Conservation (phyloP, 2,329 filamentous ascomycete species). For the Aphanoascus verrucosus region DNA sequence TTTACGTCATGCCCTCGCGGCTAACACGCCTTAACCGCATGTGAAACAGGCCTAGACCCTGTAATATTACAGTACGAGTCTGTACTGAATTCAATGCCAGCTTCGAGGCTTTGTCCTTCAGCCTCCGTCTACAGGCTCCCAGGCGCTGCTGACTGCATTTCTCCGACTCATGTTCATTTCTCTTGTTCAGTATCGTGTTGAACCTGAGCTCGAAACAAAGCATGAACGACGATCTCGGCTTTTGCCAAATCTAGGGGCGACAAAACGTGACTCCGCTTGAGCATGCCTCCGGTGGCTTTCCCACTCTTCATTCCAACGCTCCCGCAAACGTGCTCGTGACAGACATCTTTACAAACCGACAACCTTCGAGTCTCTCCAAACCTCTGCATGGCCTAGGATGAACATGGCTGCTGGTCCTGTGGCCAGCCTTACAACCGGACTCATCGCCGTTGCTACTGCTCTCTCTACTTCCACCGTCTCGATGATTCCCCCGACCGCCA, state of each 20-base stretch:
- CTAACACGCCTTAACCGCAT: not conserved
- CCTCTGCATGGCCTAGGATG: slow-evolving; percentile 4
- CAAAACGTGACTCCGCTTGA: not conserved
- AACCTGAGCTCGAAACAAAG: not conserved
- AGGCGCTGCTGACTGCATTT: too few relatives aligned
- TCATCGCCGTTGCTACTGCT: slow-evolving; percentile 15
- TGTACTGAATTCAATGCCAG: slow-evolving; percentile 4
- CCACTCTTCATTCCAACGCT: not conserved
- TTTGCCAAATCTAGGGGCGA: not conserved
- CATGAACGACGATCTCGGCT: not conserved
- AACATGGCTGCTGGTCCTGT: not conserved
- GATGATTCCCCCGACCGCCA: slow-evolving; percentile 5
- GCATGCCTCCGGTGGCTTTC: slow-evolving; percentile 1
- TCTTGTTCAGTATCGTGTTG: not conserved
- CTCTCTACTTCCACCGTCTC: not conserved
- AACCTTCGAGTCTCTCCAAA: not conserved
- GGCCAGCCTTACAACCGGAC: slow-evolving; percentile 11
- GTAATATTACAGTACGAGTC: not conserved
- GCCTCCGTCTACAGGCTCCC: too few relatives aligned
- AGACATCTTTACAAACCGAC: not conserved
- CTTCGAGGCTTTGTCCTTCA: too few relatives aligned
- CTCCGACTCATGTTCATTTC: too few relatives aligned
- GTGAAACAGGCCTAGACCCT: not conserved
- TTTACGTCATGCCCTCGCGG: too few relatives aligned
- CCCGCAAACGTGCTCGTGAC: not conserved